These are phyloP conservation scores for Lunularia cruciata DNA, from an alignment of 225 moss, liverwort and hornwort species.

Conservation along the genomic window DNA sequence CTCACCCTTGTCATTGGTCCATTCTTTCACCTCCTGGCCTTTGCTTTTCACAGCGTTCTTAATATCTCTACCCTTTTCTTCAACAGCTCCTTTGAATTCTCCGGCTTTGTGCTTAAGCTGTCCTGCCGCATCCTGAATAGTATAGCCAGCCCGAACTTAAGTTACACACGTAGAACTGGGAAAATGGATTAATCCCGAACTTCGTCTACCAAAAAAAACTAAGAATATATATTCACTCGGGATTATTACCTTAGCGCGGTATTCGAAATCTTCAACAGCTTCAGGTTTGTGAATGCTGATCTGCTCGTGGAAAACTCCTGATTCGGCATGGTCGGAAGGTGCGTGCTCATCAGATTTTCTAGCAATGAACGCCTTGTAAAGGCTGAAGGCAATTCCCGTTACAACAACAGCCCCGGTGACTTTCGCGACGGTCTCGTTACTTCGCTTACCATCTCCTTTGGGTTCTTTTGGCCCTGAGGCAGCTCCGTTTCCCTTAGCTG, in stretches of 20 bases:
- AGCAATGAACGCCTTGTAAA: constrained; percentile 32
- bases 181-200: too few species aligned
- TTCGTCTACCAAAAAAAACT: too few species aligned
- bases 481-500: constrained; percentile 13
- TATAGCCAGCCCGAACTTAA: neutral
- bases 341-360: constrained; percentile 2
- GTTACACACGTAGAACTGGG: neutral
- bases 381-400: constrained; percentile 34
- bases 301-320: constrained; percentile 31
- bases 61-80: constrained; percentile 13
- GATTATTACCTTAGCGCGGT: neutral
- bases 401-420: constrained; percentile 34
- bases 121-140: constrained; percentile 8
- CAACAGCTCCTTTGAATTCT: constrained; percentile 9
- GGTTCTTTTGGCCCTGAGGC: constrained; percentile 17
- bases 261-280: constrained; percentile 8
- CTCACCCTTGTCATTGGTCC: constrained; percentile 12
- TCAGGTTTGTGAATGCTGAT: constrained; percentile 26
- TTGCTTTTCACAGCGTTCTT: constrained; percentile 1
- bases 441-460: constrained; percentile 21
- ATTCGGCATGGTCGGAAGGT: neutral
- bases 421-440: constrained; percentile 30
- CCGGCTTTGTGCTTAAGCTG: constrained; percentile 15
- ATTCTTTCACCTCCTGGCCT: constrained; percentile 25
- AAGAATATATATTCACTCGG: too few species aligned